Percentiles rank a stretch among this genome's conserved stretches.
phyloP scores from a whole-genome alignment of 805 yeast genomes.

The Candida odintsovae region DNA sequence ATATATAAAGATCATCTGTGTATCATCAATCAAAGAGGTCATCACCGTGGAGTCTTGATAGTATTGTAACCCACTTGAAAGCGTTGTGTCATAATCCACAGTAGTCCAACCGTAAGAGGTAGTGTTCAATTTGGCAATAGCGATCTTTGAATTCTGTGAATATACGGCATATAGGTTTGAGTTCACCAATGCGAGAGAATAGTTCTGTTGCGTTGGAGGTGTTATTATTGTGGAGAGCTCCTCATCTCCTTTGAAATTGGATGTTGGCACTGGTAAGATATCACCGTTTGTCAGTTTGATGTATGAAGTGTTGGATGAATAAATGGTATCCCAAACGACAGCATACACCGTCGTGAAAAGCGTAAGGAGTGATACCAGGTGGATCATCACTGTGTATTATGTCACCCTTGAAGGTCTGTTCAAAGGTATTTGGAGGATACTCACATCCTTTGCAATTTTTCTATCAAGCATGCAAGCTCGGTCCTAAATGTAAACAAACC shows the following conservation, averaged over 20 bases:
- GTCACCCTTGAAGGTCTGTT: background rate
- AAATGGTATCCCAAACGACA: background rate
- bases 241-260: background rate
- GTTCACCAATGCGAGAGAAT: constrained; percentile 18
- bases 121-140: constrained; percentile 9
- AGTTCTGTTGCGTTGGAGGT: constrained; percentile 17
- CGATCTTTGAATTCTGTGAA: constrained; percentile 3
- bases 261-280: background rate
- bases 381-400: background rate
- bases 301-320: background rate
- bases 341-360: background rate
- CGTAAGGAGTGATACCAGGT: background rate
- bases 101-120: constrained; percentile 10
- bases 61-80: constrained; percentile 6
- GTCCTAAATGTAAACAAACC: background rate
- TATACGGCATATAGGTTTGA: constrained; percentile 19
- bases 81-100: constrained; percentile 13
- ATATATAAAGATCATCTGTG: constrained; percentile 42
- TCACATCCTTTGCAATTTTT: background rate
- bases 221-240: background rate
- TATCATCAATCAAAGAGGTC: constrained; percentile 29
- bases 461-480: background rate
- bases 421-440: too few relatives aligned
- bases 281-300: background rate
- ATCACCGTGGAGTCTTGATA: constrained; percentile 34